These are phyloP conservation scores for Exophiala mesophila DNA, from an alignment of 2,329 filamentous ascomycete species.

Conservation along the genomic window DNA sequence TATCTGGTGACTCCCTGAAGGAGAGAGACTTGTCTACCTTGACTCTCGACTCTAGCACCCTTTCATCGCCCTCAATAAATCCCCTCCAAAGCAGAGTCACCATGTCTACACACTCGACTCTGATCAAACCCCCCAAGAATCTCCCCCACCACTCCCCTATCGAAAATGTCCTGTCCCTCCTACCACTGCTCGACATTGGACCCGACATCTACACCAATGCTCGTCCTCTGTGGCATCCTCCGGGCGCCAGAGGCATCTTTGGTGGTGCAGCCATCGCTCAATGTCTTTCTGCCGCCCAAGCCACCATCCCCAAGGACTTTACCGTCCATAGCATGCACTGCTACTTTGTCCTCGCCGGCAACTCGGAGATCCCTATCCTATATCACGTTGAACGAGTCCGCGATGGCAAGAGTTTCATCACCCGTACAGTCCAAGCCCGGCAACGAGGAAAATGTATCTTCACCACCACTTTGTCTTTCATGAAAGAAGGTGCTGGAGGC, in stretches of 20 bases:
- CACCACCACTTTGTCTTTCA: conserved; percentile 89
- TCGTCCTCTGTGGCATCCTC: conserved; percentile 84
- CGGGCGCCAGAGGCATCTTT: conserved; percentile 86
- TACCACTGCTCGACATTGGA: conserved; percentile 68
- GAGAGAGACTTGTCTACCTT: too few relatives aligned
- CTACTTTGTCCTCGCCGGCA: conserved; percentile 93
- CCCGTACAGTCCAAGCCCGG: conserved; percentile 89
- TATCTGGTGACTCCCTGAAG: too few relatives aligned
- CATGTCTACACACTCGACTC: conserved; percentile 41
- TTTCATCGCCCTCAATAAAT: too few relatives aligned
- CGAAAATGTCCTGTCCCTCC: conserved; percentile 84
- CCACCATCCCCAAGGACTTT: conserved; percentile 75
- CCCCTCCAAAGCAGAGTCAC: too few relatives aligned
- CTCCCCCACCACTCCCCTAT: conserved; percentile 72
- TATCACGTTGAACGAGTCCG: conserved; percentile 94
- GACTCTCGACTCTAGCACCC: too few relatives aligned
- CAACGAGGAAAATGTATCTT: conserved; percentile 89
- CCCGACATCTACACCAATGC: conserved; percentile 78
- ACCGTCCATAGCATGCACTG: conserved; percentile 95
- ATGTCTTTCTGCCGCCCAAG: conserved; percentile 79
- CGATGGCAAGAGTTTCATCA: conserved; percentile 83
- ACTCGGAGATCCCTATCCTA: conserved; percentile 76
- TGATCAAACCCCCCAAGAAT: conserved; percentile 69
- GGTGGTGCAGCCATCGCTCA: conserved; percentile 92
- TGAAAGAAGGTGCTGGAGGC: conserved; percentile 57